Evolutionary conservation across 2,329 filamentous ascomycete species (phyloP), one percentile per base, ranked within the genome.

Genomic region (Fusarium penzigii): DNA sequence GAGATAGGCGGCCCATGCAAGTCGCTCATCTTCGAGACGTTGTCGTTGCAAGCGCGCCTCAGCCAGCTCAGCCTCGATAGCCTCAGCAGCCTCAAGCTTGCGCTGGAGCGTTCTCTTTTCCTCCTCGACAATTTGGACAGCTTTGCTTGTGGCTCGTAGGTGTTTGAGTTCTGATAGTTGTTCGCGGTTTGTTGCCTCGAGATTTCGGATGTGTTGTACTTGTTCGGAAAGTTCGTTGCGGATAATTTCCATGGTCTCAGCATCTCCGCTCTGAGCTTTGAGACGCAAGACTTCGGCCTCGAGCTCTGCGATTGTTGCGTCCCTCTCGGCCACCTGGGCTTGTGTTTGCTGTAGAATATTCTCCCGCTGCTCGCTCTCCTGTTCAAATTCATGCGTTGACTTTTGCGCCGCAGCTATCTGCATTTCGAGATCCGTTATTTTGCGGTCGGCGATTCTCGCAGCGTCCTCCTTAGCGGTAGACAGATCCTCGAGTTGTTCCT

Each of bases 111-210:
- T 84, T 56, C 90, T 81, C 77, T 97, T 97, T 75, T 99, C 92
- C 70, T 99, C 94, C 68, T 99, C 92, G 0, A 97, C 89, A 2
- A 99, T 83, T 66, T 96, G 90, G 2, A 96, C 87, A n/a, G 89
- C 90, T 72, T 90, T 93, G 69, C 92, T 87, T 4, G 88, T 75
- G 60, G 92, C 89, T 13, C 92, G 87, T 38, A 95, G 80, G 61
- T 92, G 88, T 62, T 89, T 90, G 36, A 99, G 75, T 68, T 99
- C 93, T 0, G 80, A 72, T 13, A 84, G 77, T 66, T 96, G 90
- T 45, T 96, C 90, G 20, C 90, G 81, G 57, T 91, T 96, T 36
- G 84, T 84, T 1, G 83, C 80, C 69, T 99, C 94, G 3, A 99
- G 78, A 29, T 84, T 86, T 53, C 90, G 86, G 58, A 97, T 96